These are phyloP conservation scores for Cyanodermella asteris DNA, from an alignment of 2,329 filamentous ascomycete genomes.

Conservation along the genomic window DNA sequence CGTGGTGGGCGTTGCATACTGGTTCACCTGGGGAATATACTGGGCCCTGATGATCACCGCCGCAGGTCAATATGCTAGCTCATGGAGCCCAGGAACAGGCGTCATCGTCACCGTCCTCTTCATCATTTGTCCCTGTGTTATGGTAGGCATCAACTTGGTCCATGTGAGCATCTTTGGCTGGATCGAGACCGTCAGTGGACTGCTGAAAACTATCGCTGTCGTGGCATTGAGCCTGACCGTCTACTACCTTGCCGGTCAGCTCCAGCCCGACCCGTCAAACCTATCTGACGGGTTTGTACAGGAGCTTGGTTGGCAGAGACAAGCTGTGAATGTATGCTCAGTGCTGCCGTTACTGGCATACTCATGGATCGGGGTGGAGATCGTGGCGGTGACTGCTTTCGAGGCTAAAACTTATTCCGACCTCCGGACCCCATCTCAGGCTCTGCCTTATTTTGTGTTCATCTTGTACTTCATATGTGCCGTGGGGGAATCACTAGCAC, in stretches of 20 bases:
- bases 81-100: no score
- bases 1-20: no score
- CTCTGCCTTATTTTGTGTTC: slow-evolving; percentile 3
- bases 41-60: slow-evolving; percentile 3
- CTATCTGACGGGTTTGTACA: slow-evolving; percentile 1
- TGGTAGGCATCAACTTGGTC: slow-evolving; percentile 1
- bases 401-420: slow-evolving; percentile 3
- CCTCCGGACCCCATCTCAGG: slow-evolving; percentile 2
- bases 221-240: no score
- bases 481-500: slow-evolving; percentile 3
- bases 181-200: slow-evolving; percentile 9
- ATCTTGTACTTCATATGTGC: slow-evolving; percentile 3
- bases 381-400: slow-evolving; percentile 4
- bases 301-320: not conserved
- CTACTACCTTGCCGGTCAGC: no score
- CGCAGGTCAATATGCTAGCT: no score
- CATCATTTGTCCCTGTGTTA: slow-evolving; percentile 4
- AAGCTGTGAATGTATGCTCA: slow-evolving; percentile 2
- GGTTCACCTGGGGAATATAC: no score
- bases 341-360: slow-evolving; percentile 4
- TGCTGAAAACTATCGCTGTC: slow-evolving; percentile 8
- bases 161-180: slow-evolving; percentile 9
- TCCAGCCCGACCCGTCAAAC: not conserved
- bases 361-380: slow-evolving; percentile 4
- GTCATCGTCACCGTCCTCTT: slow-evolving; percentile 2